Conservation (phyloP, 768 basidiomycete genomes). For the Omphalotus guepiniiformis region DNA sequence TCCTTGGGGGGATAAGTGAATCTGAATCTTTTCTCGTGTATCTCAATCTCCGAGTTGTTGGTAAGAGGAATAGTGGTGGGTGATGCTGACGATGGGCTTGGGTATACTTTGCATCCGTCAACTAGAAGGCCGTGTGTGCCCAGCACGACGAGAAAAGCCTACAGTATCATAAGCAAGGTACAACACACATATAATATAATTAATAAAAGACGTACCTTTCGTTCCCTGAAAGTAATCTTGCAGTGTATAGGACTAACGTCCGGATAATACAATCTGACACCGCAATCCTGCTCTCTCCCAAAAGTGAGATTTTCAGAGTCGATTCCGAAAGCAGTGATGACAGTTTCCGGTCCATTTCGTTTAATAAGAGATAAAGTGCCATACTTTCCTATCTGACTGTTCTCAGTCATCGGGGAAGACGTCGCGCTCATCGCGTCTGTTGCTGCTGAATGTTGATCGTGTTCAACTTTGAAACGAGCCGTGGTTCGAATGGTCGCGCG, state of each 20-base stretch:
- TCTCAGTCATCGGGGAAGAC: slow-evolving; percentile 4
- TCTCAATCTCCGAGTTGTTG: slow-evolving; percentile 64
- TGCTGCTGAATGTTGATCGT: no score
- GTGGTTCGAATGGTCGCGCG: no score
- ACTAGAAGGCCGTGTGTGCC: slow-evolving; percentile 54
- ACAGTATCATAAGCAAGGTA: background rate
- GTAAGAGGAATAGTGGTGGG: slow-evolving; percentile 59
- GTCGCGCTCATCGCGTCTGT: slow-evolving; percentile 1
- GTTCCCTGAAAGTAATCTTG: slow-evolving; percentile 62
- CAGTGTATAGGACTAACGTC: slow-evolving; percentile 61
- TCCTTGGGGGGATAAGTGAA: slow-evolving; percentile 77
- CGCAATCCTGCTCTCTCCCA: slow-evolving; percentile 60
- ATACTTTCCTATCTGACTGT: slow-evolving; percentile 55
- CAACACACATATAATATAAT: background rate
- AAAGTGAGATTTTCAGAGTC: slow-evolving; percentile 66
- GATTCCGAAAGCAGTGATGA: slow-evolving; percentile 67
- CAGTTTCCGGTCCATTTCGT: slow-evolving; percentile 35
- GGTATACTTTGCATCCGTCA: slow-evolving; percentile 61
- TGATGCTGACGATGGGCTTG: slow-evolving; percentile 26
- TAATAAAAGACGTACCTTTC: slow-evolving; percentile 39
- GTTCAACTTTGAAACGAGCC: no score
- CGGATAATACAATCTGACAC: slow-evolving; percentile 66
- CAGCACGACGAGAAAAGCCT: slow-evolving; percentile 68
- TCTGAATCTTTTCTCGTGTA: slow-evolving; percentile 65
- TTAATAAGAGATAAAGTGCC: slow-evolving; percentile 67